Base-by-base conservation (phyloP, 257 asterid species). In the Solanum bulbocastanum region DNA sequence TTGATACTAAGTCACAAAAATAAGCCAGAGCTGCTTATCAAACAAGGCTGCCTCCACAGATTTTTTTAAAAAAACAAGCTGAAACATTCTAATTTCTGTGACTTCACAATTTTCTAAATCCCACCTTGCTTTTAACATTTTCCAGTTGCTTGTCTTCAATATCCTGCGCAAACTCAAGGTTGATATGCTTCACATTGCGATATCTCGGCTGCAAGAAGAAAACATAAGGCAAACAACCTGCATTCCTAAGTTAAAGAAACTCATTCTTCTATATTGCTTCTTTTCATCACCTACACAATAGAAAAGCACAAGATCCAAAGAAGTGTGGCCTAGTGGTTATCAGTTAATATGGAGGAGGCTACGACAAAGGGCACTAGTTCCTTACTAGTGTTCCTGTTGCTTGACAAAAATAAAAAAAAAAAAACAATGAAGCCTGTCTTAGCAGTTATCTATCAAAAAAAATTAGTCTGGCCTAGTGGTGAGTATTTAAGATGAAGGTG, bases 81-180 rank as follows among this genome's bases (percentile, higher is more conserved):
- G 5, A 40, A 42, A 78, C 65, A 42, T 78, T 36, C 39, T 79
- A 42, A 44, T 79, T n/a, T 40, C 23, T 79, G 60, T 79, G 65
- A 42, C 65, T 42, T 42, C 1, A 12, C 39, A 2, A 76, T 32
- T 23, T 36, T 84, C 33, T 60, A 37, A 73, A 83, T 35, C 37
- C 74, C 86, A 96, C 99, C 98, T 93, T 93, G 88, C 79, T 91
- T 87, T 91, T 96, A 73, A 96, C 91, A 60, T 87, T 88, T 88
- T 95, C 94, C 76, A 97, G 94, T 91, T 96, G 96, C 88, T 78
- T 90, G 91, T 96, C 99, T 89, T 96, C 98, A 86, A 96, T 89
- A 89, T 94, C 97, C 56, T 92, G 98, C 56, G 96, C 94, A 84
- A 97, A 97, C 93, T 97, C 99, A 66, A 97, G 98, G 94, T 89